Evolutionary conservation across 2,329 filamentous ascomycete species (phyloP).

Genomic region (Nigrospora sphaerica): DNA sequence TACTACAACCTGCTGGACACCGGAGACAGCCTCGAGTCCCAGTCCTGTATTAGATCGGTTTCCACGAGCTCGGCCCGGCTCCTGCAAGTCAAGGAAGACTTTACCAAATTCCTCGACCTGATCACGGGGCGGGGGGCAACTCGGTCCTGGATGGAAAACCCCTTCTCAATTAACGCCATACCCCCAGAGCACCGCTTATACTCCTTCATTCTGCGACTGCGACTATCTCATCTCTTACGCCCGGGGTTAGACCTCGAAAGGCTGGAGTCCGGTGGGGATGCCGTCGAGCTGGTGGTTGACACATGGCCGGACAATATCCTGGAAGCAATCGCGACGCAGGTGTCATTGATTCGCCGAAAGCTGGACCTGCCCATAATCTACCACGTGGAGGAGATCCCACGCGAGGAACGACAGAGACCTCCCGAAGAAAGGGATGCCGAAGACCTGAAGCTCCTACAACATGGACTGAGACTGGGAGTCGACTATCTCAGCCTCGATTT

Average conservation of each 20-base stretch:
- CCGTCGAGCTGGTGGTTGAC: slow-evolving; percentile 54
- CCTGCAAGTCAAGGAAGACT: slow-evolving; percentile 53
- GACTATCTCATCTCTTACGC: slow-evolving; percentile 49
- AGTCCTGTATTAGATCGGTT: slow-evolving; percentile 27
- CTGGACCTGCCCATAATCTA: slow-evolving; percentile 50
- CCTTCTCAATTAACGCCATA: slow-evolving; percentile 52
- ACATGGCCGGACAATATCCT: slow-evolving; percentile 43
- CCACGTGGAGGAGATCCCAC: slow-evolving; percentile 44
- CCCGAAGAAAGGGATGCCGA: slow-evolving; percentile 29
- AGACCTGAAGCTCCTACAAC: slow-evolving; percentile 52
- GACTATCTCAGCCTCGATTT: slow-evolving; percentile 61
- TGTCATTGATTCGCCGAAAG: slow-evolving; percentile 49
- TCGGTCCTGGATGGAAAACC: slow-evolving; percentile 48
- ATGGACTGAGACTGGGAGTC: slow-evolving; percentile 58
- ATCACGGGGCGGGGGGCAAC: slow-evolving; percentile 46
- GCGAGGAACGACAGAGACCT: slow-evolving; percentile 30
- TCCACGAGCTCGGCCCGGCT: slow-evolving; percentile 49
- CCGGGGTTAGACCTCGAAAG: slow-evolving; percentile 42
- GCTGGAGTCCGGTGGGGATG: slow-evolving; percentile 52
- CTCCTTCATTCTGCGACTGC: slow-evolving; percentile 57
- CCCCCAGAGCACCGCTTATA: slow-evolving; percentile 50
- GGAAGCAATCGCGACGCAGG: slow-evolving; percentile 43
- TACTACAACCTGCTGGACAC: slow-evolving; percentile 60
- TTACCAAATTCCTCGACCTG: slow-evolving; percentile 51
- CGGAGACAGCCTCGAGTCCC: slow-evolving; percentile 17